Evolutionary conservation across 768 basidiomycete genomes (phyloP), one percentile per base, ranked within the genome.

Genomic region (Podaxis mareebaensis): DNA sequence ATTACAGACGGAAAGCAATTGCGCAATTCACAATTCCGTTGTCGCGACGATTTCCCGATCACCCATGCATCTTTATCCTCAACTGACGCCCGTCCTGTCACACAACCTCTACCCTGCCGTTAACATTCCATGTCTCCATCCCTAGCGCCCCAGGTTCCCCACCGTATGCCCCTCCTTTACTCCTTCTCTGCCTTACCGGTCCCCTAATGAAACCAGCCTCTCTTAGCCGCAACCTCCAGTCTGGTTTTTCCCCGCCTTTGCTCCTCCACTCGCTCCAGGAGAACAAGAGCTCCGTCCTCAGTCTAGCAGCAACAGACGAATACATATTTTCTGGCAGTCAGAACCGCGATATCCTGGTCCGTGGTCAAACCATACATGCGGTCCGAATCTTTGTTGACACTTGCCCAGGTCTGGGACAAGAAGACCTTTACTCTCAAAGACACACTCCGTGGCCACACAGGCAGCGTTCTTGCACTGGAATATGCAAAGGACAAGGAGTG

Each of bases 291-390:
- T 93, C 92, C 5, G 85, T 93, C 3, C 78, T 94, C 33, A 88
- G 90, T 70, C 77, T 94, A 13, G 90, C 89, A 28, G 88, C 92
- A 2, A 89, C 89, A 70, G 81, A 83, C 5, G 71, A 78, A 12
- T 83, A 91, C 70, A 91, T 96, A 51, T 96, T 91, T 71, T 90
- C 88, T 60, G 94, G 94, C 1, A 91, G 87, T 67, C 93, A 95
- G 71, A 85, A 83, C 53, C 78, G 85, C 62, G 86, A 91, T 69
- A 93, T 96, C 61, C 84, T 85, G 56, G 94, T 93, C 67, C 67
- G 85, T 65, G 26, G 33, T 49, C 46, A 22, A 4, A 38, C 20
- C 42, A 12, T 60, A 33, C 1, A 8, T 8, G 30, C 24, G 5
- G 8, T 17, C 5, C 10, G 36, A 28, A 28, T 58, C 36, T 38